phyloP scores from a whole-genome alignment of 192 early-diverging fungal species.

The Gryganskiella cystojenkinii region DNA sequence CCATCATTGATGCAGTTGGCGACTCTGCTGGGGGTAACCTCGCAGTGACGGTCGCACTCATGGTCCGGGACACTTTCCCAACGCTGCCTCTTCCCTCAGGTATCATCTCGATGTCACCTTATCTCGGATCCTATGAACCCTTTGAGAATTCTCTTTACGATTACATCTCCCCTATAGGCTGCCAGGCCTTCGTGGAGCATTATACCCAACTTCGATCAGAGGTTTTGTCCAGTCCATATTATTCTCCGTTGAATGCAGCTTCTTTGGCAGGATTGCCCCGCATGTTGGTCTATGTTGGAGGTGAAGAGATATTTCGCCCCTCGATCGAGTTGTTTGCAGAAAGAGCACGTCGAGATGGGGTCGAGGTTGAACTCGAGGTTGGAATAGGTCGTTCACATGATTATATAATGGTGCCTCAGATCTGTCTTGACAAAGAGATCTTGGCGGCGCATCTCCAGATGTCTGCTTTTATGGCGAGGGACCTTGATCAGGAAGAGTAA shows the following conservation, averaged over 20 bases:
- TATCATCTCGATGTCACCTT: background rate
- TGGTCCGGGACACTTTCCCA: background rate
- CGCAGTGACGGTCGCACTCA: background rate
- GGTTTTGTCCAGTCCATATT: background rate
- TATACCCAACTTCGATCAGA: background rate
- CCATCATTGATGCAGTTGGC: too few species aligned
- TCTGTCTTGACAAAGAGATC: too few species aligned
- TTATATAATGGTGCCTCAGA: too few species aligned
- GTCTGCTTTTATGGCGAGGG: too few species aligned
- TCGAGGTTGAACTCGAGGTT: too few species aligned
- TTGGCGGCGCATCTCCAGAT: too few species aligned
- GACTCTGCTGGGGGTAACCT: constrained; percentile 1
- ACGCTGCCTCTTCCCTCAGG: background rate
- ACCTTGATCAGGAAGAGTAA: too few species aligned
- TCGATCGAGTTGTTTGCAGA: background rate
- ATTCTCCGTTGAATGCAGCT: background rate
- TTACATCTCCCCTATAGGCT: background rate
- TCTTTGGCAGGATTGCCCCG: background rate
- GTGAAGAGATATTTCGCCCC: background rate
- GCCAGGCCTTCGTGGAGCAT: background rate
- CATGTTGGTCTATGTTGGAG: background rate
- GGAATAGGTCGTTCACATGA: too few species aligned
- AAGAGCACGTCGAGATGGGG: too few species aligned
- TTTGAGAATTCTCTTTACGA: background rate
- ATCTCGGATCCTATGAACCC: background rate